Conservation (phyloP, 108 stramenopile species). For the Chaetoceros tenuissimus region DNA sequence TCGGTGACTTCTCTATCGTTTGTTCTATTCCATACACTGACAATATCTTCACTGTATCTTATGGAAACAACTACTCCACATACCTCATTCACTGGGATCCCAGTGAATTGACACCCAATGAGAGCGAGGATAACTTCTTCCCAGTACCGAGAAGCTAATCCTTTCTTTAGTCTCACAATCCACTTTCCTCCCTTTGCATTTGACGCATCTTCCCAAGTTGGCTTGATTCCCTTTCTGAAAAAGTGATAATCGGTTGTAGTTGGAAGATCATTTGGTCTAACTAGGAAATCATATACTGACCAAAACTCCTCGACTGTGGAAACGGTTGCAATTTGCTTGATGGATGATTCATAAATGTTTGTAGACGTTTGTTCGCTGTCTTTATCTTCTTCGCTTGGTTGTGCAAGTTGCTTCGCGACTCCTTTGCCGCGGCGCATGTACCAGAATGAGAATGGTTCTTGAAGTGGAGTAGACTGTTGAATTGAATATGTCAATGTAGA, state of each 20-base stretch:
- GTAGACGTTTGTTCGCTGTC: background rate
- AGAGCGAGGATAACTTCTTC: conserved; percentile 91
- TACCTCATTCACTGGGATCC: conserved; percentile 69
- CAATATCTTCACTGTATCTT: conserved; percentile 88
- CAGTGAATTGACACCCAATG: conserved; percentile 86
- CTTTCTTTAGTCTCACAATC: conserved; percentile 86
- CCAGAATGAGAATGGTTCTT: conserved; percentile 46
- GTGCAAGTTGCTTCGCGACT: conserved; percentile 13
- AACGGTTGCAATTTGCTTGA: conserved; percentile 80
- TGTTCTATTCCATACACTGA: conserved; percentile 89
- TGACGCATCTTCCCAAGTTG: conserved; percentile 92
- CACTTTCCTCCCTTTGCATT: conserved; percentile 91
- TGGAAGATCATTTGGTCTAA: conserved; percentile 71
- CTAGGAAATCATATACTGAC: conserved; percentile 82
- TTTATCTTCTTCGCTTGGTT: conserved; percentile 10
- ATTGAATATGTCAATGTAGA: too few species aligned
- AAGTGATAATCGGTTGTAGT: conserved; percentile 88
- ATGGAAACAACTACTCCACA: conserved; percentile 90
- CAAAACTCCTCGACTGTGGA: conserved; percentile 92
- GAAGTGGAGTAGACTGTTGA: conserved; percentile 13
- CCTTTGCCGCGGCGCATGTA: conserved; percentile 69
- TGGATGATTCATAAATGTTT: conserved; percentile 68
- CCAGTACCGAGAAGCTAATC: conserved; percentile 81
- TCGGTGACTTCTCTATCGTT: conserved; percentile 62
- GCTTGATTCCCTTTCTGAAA: conserved; percentile 92